A percentile compares a stretch with the other conserved stretches of the same genome.
phyloP scores from a whole-genome alignment of 176 grass and related monocot genomes.

The Microstegium vimineum region DNA sequence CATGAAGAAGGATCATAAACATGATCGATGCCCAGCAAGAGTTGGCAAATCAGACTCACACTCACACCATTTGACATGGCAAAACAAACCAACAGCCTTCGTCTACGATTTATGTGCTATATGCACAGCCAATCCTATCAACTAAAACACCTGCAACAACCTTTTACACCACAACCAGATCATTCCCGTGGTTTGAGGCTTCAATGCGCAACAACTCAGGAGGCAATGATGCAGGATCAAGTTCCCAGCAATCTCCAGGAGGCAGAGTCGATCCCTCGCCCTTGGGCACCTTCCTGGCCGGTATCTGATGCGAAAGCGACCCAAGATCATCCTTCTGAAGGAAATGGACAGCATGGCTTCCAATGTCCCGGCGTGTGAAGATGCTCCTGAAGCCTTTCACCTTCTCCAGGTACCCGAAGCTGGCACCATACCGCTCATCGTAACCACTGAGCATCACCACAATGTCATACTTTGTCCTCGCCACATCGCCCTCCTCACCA shows the following conservation, averaged over 20 bases:
- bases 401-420: conserved; percentile 80
- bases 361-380: conserved; percentile 57
- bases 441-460: conserved; percentile 72
- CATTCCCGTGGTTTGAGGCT: background rate
- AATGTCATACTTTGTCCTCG: conserved; percentile 51
- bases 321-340: conserved; percentile 47
- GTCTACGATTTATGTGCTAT: background rate
- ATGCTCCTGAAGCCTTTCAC: conserved; percentile 76
- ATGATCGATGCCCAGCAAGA: background rate
- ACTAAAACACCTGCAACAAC: background rate
- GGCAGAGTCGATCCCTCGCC: conserved; percentile 38
- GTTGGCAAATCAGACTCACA: background rate
- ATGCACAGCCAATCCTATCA: conserved; percentile 13
- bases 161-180: background rate
- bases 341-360: conserved; percentile 47
- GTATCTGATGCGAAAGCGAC: conserved; percentile 71
- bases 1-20: background rate
- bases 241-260: conserved; percentile 72
- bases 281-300: conserved; percentile 49
- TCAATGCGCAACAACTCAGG: conserved; percentile 38
- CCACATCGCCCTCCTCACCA: background rate
- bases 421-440: conserved; percentile 51
- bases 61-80: background rate
- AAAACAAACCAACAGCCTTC: conserved; percentile 6
- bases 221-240: conserved; percentile 86